Percentiles rank a stretch among this genome's conserved stretches.
Conservation (phyloP, 2,329 filamentous ascomycete species). For the Penicillium expansum region DNA sequence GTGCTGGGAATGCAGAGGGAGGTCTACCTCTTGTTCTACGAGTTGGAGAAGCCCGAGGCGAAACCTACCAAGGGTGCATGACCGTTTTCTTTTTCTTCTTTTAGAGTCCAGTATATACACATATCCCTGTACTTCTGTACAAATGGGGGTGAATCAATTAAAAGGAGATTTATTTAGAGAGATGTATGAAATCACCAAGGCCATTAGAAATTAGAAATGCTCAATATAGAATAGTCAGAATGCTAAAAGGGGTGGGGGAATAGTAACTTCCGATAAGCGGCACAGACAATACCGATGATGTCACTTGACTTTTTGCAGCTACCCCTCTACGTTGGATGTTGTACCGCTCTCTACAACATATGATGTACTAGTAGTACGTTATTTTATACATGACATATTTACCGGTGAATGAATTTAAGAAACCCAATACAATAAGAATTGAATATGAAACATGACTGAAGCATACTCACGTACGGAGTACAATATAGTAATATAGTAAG, state of each 20-base stretch:
- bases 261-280: conserved; percentile 2
- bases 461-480: neutral
- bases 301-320: neutral
- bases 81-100: neutral
- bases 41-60: conserved; percentile 60
- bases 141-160: neutral
- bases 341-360: neutral
- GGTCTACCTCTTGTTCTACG: conserved; percentile 95
- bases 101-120: neutral
- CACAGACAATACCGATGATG: neutral
- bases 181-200: too few species aligned
- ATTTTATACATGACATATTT: neutral
- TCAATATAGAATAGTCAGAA: too few species aligned
- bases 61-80: conserved; percentile 6
- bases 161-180: neutral
- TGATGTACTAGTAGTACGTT: neutral
- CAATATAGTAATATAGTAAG: too few species aligned
- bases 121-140: neutral
- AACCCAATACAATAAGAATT: neutral
- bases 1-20: conserved; percentile 92
- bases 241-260: neutral
- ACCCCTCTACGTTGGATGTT: too few species aligned
- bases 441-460: neutral
- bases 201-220: too few species aligned
- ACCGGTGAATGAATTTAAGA: neutral